Evolutionary conservation across 2,329 filamentous ascomycete species (phyloP).

Genomic region (Fusarium staphyleae): DNA sequence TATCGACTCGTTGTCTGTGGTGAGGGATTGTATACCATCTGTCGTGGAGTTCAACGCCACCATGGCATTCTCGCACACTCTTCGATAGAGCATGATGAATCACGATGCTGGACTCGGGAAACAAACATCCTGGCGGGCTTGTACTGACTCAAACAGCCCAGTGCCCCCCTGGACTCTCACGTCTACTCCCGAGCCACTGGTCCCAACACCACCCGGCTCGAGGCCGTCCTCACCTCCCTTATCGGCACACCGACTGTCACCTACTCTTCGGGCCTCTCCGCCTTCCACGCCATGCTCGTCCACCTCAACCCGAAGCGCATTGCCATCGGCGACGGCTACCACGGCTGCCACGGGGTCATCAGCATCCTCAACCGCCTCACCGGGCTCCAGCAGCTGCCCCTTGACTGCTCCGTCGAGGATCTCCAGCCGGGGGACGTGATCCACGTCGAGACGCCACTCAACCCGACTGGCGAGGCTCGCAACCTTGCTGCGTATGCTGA

Average conservation of each 20-base stretch:
- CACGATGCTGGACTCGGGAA: not conserved
- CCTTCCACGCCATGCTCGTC: constrained; percentile 88
- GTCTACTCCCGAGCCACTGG: constrained; percentile 84
- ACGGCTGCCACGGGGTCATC: constrained; percentile 91
- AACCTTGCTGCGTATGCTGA: constrained; percentile 75
- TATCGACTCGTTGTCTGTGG: constrained; percentile 2
- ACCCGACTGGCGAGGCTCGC: constrained; percentile 84
- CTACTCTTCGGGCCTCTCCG: constrained; percentile 85
- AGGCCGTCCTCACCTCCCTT: constrained; percentile 78
- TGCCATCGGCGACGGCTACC: constrained; percentile 85
- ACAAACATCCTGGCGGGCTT: not conserved
- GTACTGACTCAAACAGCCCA: constrained; percentile 48
- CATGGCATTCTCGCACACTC: not conserved
- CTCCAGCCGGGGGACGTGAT: constrained; percentile 82
- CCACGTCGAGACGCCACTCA: constrained; percentile 92
- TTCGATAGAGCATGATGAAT: not conserved
- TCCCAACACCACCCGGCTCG: constrained; percentile 84
- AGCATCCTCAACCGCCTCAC: constrained; percentile 76
- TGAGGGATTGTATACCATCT: not conserved
- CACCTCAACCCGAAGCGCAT: constrained; percentile 83
- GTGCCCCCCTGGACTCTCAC: constrained; percentile 66
- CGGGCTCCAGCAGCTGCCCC: constrained; percentile 73
- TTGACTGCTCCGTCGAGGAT: constrained; percentile 71
- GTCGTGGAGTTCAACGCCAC: not conserved
- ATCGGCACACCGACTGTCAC: constrained; percentile 74